Evolutionary conservation across 2,329 filamentous ascomycete genomes (phyloP).

Genomic region (Paraphaeosphaeria minitans): DNA sequence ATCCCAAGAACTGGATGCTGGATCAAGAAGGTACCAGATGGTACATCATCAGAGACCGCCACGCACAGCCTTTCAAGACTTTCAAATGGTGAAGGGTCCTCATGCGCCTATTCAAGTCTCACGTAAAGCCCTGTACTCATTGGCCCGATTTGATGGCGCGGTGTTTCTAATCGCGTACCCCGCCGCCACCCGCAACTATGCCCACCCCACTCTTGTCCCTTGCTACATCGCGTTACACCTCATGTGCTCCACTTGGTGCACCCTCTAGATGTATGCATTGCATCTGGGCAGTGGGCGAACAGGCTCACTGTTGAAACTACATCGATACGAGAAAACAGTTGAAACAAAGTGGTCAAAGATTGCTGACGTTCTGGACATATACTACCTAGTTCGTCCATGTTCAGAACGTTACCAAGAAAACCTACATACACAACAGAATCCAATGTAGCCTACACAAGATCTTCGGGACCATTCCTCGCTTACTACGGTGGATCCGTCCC

Average conservation of each 20-base stretch:
- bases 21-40: neutral
- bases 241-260: neutral
- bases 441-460: neutral
- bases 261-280: neutral
- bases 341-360: too few species aligned
- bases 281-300: neutral
- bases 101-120: neutral
- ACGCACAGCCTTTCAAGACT: neutral
- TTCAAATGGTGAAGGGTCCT: slow-evolving; percentile 4
- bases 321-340: too few species aligned
- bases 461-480: neutral
- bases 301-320: neutral
- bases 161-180: neutral
- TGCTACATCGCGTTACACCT: slow-evolving; percentile 8
- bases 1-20: neutral
- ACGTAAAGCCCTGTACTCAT: neutral
- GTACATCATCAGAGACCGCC: neutral
- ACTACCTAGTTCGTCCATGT: too few species aligned
- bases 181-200: neutral
- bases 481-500: neutral
- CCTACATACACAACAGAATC: neutral
- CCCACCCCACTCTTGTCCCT: slow-evolving; percentile 31
- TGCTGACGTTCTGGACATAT: too few species aligned
- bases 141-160: neutral
- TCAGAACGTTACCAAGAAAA: neutral